These are phyloP conservation scores for Aquilaria malaccensis DNA, from an alignment of 345 rosid species.

Conservation along the genomic window DNA sequence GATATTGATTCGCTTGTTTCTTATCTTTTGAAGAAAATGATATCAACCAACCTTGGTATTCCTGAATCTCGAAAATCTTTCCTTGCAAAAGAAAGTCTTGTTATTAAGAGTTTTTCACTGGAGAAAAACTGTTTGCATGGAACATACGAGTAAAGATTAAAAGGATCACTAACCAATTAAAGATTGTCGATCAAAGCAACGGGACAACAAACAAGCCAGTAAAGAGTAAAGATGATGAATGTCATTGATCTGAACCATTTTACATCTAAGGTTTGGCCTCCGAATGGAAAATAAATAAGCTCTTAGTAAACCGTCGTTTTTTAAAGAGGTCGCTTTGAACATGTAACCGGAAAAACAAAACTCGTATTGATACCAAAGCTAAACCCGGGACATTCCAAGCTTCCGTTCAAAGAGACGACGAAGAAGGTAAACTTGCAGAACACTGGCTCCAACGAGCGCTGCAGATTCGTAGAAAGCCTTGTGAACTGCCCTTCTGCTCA, in stretches of 20 bases:
- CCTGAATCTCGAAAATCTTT: background rate
- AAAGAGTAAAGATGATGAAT: background rate
- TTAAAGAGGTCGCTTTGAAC: background rate
- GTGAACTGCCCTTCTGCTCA: constrained; percentile 51
- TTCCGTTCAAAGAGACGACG: constrained; percentile 60
- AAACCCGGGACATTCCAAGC: constrained; percentile 59
- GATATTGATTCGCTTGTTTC: constrained; percentile 2
- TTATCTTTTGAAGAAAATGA: background rate
- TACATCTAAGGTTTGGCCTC: background rate
- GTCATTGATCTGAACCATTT: background rate
- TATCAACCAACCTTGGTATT: background rate
- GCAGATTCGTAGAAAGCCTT: constrained; percentile 61
- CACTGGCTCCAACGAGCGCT: constrained; percentile 50
- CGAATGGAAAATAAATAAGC: background rate
- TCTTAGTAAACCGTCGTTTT: constrained; percentile 7
- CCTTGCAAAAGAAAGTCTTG: background rate
- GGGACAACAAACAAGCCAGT: too few relatives aligned
- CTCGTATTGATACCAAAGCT: constrained; percentile 8
- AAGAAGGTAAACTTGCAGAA: constrained; percentile 64
- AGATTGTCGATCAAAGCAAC: too few relatives aligned
- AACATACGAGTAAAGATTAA: background rate
- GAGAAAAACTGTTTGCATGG: background rate
- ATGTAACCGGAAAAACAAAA: constrained; percentile 3
- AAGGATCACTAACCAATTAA: background rate
- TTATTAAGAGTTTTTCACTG: background rate